Evolutionary conservation across 441 rosid species (phyloP).

Genomic region (Omphalea diandra): DNA sequence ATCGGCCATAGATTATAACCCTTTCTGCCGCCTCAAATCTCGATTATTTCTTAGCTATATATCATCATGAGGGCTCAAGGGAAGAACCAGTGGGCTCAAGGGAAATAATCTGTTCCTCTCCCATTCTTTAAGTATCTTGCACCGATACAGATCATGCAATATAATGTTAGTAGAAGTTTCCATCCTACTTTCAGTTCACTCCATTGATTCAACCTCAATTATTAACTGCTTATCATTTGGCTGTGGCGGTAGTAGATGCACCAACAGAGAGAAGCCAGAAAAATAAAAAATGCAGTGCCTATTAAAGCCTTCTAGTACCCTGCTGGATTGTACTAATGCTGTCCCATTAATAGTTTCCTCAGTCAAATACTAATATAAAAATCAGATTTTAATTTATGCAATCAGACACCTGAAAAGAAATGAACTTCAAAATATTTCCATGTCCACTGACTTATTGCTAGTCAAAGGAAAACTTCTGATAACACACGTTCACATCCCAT

Average conservation of each 20-base stretch:
- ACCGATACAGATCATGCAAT: not conserved
- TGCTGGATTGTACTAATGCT: not conserved
- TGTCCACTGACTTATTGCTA: not conserved
- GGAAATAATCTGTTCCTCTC: too few relatives aligned
- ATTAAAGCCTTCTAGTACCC: not conserved
- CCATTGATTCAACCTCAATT: too few relatives aligned
- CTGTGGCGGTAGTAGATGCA: not conserved
- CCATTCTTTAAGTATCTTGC: not conserved
- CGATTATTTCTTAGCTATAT: too few relatives aligned
- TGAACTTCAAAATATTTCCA: slow-evolving; percentile 1
- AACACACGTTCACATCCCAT: too few relatives aligned
- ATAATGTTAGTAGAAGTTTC: not conserved
- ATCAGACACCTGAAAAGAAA: not conserved
- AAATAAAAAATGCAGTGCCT: not conserved
- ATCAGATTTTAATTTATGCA: not conserved
- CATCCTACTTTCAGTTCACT: not conserved
- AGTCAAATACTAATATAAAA: not conserved
- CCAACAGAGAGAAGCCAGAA: not conserved
- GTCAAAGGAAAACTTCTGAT: not conserved
- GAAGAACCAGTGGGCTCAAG: too few relatives aligned
- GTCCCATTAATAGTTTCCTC: not conserved
- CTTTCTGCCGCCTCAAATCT: too few relatives aligned
- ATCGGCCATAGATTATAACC: too few relatives aligned
- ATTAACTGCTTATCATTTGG: not conserved
- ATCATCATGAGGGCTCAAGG: too few relatives aligned